A percentile compares a stretch with the other conserved stretches of the same genome.
phyloP scores from a whole-genome alignment of 148 eudicot genomes.

The Camellia granthamiana region DNA sequence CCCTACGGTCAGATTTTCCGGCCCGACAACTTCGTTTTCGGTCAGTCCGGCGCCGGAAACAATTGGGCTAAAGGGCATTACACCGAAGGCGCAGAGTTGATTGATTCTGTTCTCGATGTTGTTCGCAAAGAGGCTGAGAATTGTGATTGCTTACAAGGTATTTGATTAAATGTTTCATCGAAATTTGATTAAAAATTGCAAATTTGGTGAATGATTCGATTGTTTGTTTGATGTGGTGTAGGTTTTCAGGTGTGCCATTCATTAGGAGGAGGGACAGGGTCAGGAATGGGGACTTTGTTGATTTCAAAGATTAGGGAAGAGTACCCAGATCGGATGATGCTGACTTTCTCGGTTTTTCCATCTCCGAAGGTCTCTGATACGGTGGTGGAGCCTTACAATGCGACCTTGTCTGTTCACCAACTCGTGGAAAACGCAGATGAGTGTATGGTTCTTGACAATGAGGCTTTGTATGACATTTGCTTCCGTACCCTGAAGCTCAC shows the following conservation, averaged over 20 bases:
- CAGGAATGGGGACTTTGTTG: conserved; percentile 74
- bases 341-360: conserved; percentile 73
- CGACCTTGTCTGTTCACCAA: conserved; percentile 74
- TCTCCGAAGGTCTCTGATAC: conserved; percentile 78
- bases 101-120: conserved; percentile 73
- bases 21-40: conserved; percentile 73
- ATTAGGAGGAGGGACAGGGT: conserved; percentile 72
- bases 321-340: conserved; percentile 79
- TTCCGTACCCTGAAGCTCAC: conserved; percentile 75
- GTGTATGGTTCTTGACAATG: conserved; percentile 86
- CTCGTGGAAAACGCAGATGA: conserved; percentile 83
- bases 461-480: conserved; percentile 77
- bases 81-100: conserved; percentile 75
- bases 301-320: conserved; percentile 77
- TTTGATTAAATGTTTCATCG: neutral
- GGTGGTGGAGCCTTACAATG: conserved; percentile 76
- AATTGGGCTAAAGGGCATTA: conserved; percentile 85
- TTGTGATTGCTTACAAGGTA: conserved; percentile 70
- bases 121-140: conserved; percentile 71
- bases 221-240: conserved; percentile 26
- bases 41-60: conserved; percentile 72
- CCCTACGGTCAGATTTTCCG: conserved; percentile 66
- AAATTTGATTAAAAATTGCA: no score
- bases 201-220: no score
- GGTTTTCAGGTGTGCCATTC: conserved; percentile 80